A percentile compares a stretch with the other conserved stretches of the same genome.
These are phyloP conservation scores for Jacaranda copaia DNA, from an alignment of 257 asterid genomes.

Conservation along the genomic window DNA sequence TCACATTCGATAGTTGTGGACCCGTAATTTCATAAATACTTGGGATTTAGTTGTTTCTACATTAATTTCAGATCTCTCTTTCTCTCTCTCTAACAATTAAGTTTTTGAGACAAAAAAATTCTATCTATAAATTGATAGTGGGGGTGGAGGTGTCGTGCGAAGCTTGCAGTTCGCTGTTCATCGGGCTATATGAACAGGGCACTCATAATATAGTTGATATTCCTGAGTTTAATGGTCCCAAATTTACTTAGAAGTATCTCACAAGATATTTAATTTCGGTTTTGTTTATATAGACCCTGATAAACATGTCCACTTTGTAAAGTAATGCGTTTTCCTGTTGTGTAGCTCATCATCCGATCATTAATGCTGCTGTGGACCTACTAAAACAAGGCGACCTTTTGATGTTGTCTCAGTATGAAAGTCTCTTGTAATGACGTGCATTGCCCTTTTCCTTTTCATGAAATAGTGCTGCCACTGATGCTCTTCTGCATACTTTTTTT, in stretches of 20 bases:
- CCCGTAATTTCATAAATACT: constrained; percentile 52
- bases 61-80: constrained; percentile 3
- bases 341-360: constrained; percentile 95
- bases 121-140: constrained; percentile 51
- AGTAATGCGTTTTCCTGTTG: constrained; percentile 26
- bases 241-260: too few relatives aligned
- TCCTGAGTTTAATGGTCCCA: constrained; percentile 63
- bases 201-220: constrained; percentile 86
- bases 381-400: constrained; percentile 64
- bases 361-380: constrained; percentile 83
- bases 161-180: constrained; percentile 89
- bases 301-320: background rate
- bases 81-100: background rate
- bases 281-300: background rate
- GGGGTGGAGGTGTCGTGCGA: constrained; percentile 99
- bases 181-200: constrained; percentile 90
- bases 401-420: constrained; percentile 23
- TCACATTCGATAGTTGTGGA: constrained; percentile 83
- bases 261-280: background rate
- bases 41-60: background rate
- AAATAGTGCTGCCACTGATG: constrained; percentile 28
- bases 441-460: background rate
- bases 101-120: background rate
- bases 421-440: background rate
- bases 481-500: background rate